Evolutionary conservation across 2,329 filamentous ascomycete species (phyloP).

Genomic region (Sclerotinia spermophila): DNA sequence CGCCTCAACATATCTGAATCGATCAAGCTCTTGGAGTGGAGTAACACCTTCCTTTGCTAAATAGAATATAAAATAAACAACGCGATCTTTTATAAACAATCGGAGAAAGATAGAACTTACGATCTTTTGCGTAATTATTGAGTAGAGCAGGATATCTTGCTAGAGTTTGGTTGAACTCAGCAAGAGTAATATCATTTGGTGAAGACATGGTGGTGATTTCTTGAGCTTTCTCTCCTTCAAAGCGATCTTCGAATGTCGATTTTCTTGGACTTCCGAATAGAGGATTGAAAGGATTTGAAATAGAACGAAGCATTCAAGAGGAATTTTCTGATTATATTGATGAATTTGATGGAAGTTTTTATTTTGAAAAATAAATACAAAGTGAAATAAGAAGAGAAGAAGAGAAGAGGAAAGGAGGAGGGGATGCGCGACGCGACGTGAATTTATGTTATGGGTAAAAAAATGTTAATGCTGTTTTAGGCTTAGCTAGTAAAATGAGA

Average conservation of each 20-base stretch:
- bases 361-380: slow-evolving; percentile 9
- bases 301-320: slow-evolving; percentile 18
- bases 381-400: slow-evolving; percentile 11
- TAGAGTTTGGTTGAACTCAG: slow-evolving; percentile 34
- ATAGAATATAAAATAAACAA: slow-evolving; percentile 21
- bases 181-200: slow-evolving; percentile 26
- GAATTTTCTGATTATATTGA: not conserved
- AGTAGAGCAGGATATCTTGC: slow-evolving; percentile 31
- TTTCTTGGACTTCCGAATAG: slow-evolving; percentile 25
- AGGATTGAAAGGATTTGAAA: slow-evolving; percentile 20
- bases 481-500: not conserved
- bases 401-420: slow-evolving; percentile 1
- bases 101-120: slow-evolving; percentile 25
- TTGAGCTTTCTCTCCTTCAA: slow-evolving; percentile 2
- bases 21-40: slow-evolving; percentile 53
- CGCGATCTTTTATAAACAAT: not conserved
- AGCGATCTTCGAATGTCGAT: not conserved
- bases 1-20: slow-evolving; percentile 55
- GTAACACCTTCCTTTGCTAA: slow-evolving; percentile 30
- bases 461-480: not conserved
- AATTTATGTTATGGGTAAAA: slow-evolving; percentile 4
- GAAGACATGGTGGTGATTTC: slow-evolving; percentile 29
- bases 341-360: slow-evolving; percentile 10
- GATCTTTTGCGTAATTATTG: slow-evolving; percentile 24
- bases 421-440: slow-evolving; percentile 17